phyloP scores from a whole-genome alignment of 2,329 filamentous ascomycete species.

The Fusarium sp. region DNA sequence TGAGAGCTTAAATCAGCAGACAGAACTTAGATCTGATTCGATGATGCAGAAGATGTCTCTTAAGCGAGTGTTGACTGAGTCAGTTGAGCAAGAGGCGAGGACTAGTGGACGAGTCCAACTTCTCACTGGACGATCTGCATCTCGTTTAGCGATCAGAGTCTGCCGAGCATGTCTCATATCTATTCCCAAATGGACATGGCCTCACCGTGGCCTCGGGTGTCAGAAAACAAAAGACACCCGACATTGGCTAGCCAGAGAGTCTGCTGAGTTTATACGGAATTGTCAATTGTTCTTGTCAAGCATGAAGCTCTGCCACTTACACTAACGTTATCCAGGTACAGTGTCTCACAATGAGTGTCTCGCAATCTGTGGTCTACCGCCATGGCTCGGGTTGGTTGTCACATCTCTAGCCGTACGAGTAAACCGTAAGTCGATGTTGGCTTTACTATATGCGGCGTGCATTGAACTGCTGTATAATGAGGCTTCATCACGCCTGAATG shows the following conservation, averaged over 20 bases:
- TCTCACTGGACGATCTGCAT: background rate
- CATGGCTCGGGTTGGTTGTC: background rate
- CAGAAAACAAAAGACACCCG: background rate
- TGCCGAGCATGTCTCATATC: background rate
- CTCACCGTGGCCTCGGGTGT: background rate
- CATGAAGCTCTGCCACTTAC: background rate
- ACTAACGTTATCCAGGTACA: too few species aligned
- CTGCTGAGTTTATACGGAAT: background rate
- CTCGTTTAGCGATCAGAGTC: background rate
- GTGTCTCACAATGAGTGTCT: background rate
- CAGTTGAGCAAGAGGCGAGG: background rate
- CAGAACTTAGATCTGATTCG: too few species aligned
- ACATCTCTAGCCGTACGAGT: background rate
- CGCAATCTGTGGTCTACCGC: background rate
- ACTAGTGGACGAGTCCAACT: background rate
- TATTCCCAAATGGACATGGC: too few species aligned
- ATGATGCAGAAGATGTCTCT: background rate
- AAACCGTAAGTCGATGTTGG: fast-evolving
- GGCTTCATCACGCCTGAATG: fast-evolving
- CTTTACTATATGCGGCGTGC: fast-evolving
- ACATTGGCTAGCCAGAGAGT: background rate
- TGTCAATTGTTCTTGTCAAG: background rate
- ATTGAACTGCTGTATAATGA: background rate
- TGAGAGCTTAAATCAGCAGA: too few species aligned
- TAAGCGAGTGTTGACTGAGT: background rate